Evolutionary conservation across 805 yeast species (phyloP).

Genomic region (Ogataea minuta): DNA sequence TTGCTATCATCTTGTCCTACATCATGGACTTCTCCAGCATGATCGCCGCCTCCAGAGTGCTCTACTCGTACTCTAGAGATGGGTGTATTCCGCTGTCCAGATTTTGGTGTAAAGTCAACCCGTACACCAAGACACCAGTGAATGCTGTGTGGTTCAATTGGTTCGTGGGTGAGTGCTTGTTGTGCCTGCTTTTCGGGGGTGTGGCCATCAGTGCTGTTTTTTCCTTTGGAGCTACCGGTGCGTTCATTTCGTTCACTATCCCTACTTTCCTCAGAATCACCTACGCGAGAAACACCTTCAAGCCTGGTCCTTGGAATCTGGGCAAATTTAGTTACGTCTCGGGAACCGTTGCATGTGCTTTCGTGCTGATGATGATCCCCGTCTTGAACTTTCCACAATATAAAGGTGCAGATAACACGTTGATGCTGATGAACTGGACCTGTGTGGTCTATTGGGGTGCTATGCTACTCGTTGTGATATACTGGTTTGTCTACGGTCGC

Average conservation of each 20-base stretch:
- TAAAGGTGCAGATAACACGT: conserved; percentile 37
- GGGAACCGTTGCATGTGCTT: conserved; percentile 48
- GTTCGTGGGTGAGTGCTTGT: conserved; percentile 51
- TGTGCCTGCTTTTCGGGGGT: conserved; percentile 62
- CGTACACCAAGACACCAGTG: conserved; percentile 57
- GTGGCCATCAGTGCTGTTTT: conserved; percentile 68
- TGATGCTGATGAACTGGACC: conserved; percentile 62
- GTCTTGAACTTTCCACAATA: conserved; percentile 56
- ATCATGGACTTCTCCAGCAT: conserved; percentile 59
- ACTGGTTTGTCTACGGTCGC: conserved; percentile 53
- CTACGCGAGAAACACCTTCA: conserved; percentile 49
- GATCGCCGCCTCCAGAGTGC: conserved; percentile 65
- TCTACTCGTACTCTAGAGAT: conserved; percentile 67
- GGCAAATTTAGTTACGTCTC: conserved; percentile 50
- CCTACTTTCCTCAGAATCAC: conserved; percentile 62
- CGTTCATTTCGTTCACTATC: conserved; percentile 63
- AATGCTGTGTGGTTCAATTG: conserved; percentile 62
- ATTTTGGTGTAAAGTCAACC: conserved; percentile 48
- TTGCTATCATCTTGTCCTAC: conserved; percentile 44
- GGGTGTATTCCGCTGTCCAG: conserved; percentile 60
- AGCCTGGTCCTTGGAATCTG: conserved; percentile 66
- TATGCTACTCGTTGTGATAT: conserved; percentile 47
- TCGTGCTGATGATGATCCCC: conserved; percentile 56
- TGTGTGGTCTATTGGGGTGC: conserved; percentile 60
- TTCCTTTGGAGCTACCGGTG: conserved; percentile 70